A percentile compares a stretch with the other conserved stretches of the same genome.
Conservation (phyloP, 306 rosid species). For the Quillaja saponaria region DNA sequence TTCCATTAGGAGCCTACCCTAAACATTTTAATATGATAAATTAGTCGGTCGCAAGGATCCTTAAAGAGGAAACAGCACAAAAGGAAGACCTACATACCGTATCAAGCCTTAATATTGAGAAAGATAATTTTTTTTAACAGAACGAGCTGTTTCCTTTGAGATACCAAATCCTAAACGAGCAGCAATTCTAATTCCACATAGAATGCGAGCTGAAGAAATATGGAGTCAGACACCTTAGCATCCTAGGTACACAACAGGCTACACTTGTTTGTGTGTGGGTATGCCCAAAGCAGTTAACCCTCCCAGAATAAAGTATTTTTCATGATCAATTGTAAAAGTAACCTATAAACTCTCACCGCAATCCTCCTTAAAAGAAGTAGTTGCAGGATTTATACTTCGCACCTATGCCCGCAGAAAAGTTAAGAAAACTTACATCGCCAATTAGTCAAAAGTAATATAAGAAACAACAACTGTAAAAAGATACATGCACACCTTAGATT, state of each 20-base stretch:
- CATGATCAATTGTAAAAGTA: background rate
- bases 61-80: conserved; percentile 24
- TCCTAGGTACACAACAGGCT: conserved; percentile 11
- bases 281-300: background rate
- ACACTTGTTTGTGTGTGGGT: background rate
- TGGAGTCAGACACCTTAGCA: conserved; percentile 17
- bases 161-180: conserved; percentile 82
- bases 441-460: conserved; percentile 29
- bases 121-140: conserved; percentile 48
- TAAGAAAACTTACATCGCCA: conserved; percentile 24
- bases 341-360: conserved; percentile 59
- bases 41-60: conserved; percentile 27
- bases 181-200: conserved; percentile 83
- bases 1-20: conserved; percentile 89
- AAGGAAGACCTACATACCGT: conserved; percentile 53
- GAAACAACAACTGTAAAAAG: conserved; percentile 40
- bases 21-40: conserved; percentile 30
- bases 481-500: conserved; percentile 65
- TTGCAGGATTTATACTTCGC: conserved; percentile 72
- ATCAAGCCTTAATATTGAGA: conserved; percentile 63
- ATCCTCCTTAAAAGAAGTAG: conserved; percentile 77
- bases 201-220: conserved; percentile 75
- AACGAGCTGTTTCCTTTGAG: conserved; percentile 74
- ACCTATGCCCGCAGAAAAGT: conserved; percentile 60
- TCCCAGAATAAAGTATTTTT: background rate